These are phyloP conservation scores for Penicillium robsamsonii DNA, from an alignment of 495 filamentous ascomycete genomes.

Conservation along the genomic window DNA sequence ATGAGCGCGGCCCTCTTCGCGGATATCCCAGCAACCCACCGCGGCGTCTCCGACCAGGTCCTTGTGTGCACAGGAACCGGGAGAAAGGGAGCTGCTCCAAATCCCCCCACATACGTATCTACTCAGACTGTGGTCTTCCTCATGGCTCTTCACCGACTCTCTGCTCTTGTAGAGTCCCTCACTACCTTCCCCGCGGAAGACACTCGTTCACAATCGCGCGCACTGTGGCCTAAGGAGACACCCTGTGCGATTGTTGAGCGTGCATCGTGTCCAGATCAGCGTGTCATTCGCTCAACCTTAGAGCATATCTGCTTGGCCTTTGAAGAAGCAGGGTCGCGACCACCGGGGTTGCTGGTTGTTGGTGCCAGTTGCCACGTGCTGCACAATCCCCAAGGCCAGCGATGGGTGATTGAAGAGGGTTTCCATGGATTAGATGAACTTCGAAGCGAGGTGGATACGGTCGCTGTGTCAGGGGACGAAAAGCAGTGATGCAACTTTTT, in stretches of 20 bases:
- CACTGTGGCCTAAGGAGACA: slow-evolving; percentile 54
- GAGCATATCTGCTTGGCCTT: slow-evolving; percentile 76
- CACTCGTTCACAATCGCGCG: slow-evolving; percentile 18
- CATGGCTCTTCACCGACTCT: slow-evolving; percentile 89
- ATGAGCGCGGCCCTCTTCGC: slow-evolving; percentile 86
- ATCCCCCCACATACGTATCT: slow-evolving; percentile 72
- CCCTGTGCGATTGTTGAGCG: slow-evolving; percentile 92
- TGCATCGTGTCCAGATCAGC: slow-evolving; percentile 91
- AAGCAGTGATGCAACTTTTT: slow-evolving; percentile 7
- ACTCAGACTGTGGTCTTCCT: slow-evolving; percentile 89
- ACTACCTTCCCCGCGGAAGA: slow-evolving; percentile 37
- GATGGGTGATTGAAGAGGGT: slow-evolving; percentile 89
- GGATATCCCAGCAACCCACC: slow-evolving; percentile 81
- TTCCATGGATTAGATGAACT: slow-evolving; percentile 63
- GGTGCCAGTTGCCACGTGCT: slow-evolving; percentile 81
- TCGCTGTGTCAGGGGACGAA: slow-evolving; percentile 12
- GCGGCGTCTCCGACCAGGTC: slow-evolving; percentile 87
- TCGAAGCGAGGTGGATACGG: slow-evolving; percentile 24
- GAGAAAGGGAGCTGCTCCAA: slow-evolving; percentile 78
- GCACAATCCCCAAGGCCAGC: slow-evolving; percentile 48
- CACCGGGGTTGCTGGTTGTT: slow-evolving; percentile 87
- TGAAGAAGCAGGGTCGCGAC: slow-evolving; percentile 84
- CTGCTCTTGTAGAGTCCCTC: slow-evolving; percentile 64
- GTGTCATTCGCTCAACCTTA: slow-evolving; percentile 84
- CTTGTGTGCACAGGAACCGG: slow-evolving; percentile 94